A percentile compares a stretch with the other conserved stretches of the same genome.
Evolutionary conservation across 2,329 filamentous ascomycete species (phyloP).

Genomic region (Karstenula rhodostoma): DNA sequence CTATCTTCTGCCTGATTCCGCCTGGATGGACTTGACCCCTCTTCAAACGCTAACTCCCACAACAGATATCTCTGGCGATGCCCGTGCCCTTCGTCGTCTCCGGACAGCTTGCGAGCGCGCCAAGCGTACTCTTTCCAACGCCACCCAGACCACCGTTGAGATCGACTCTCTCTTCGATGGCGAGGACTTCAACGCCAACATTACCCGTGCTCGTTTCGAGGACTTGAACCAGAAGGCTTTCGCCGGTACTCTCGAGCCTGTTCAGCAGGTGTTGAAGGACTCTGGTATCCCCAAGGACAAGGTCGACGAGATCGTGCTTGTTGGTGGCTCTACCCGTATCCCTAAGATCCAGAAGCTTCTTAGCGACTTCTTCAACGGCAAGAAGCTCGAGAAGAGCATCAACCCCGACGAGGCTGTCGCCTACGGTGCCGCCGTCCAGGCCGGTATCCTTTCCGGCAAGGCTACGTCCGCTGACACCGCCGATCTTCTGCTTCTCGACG

Average conservation of each 20-base stretch:
- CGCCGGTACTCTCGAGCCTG: conserved; percentile 90
- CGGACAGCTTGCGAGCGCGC: conserved; percentile 98
- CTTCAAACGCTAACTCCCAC: conserved; percentile 38
- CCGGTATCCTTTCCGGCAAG: conserved; percentile 98
- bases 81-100: conserved; percentile 93
- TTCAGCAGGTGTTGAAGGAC: conserved; percentile 96
- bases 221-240: conserved; percentile 97
- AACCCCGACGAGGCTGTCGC: conserved; percentile 99
- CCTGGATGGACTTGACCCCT: no score
- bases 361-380: conserved; percentile 98
- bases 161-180: conserved; percentile 99
- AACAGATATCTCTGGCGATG: conserved; percentile 74
- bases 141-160: conserved; percentile 96
- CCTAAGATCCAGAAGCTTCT: conserved; percentile 99
- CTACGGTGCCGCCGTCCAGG: conserved; percentile 98
- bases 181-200: conserved; percentile 95
- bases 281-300: conserved; percentile 84
- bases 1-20: no score
- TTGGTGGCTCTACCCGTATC: conserved; percentile 99
- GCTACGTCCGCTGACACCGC: conserved; percentile 93
- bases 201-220: conserved; percentile 99
- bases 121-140: conserved; percentile 98
- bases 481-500: conserved; percentile 94
- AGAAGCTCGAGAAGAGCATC: conserved; percentile 99
- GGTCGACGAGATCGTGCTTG: conserved; percentile 98